Conservation (phyloP, 495 filamentous ascomycete species). For the Lepidopterella palustris region DNA sequence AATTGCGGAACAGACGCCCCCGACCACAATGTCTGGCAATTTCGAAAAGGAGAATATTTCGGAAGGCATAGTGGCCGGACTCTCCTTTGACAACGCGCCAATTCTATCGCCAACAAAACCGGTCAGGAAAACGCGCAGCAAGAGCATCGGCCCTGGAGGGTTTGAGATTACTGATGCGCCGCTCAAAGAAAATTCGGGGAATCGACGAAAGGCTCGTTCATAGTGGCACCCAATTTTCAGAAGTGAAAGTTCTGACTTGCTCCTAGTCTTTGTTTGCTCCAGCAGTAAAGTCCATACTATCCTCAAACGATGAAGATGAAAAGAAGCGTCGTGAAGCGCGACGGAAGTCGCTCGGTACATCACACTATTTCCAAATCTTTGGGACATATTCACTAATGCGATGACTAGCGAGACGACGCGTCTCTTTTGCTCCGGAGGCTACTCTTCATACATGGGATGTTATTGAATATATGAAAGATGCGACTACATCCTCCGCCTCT, state of each 20-base stretch:
- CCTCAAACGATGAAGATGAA: slow-evolving; percentile 60
- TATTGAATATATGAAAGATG: slow-evolving; percentile 79
- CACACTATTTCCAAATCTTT: background rate
- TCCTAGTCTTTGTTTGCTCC: slow-evolving; percentile 49
- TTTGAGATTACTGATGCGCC: slow-evolving; percentile 51
- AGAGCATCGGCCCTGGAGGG: slow-evolving; percentile 89
- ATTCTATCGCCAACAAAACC: slow-evolving; percentile 29
- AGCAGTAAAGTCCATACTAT: slow-evolving; percentile 71
- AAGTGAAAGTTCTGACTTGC: slow-evolving; percentile 8
- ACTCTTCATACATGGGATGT: slow-evolving; percentile 98
- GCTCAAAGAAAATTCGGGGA: slow-evolving; percentile 69
- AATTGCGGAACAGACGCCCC: background rate
- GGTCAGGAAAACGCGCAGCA: slow-evolving; percentile 77
- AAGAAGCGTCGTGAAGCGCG: slow-evolving; percentile 74
- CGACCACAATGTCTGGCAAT: slow-evolving; percentile 20
- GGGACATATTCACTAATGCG: background rate
- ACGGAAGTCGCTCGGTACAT: slow-evolving; percentile 71
- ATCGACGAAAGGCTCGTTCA: slow-evolving; percentile 63
- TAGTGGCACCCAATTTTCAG: background rate
- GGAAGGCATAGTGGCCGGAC: slow-evolving; percentile 17
- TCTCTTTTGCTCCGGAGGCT: slow-evolving; percentile 95
- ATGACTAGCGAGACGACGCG: slow-evolving; percentile 62
- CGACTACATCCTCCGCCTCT: slow-evolving; percentile 74
- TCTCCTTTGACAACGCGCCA: slow-evolving; percentile 15
- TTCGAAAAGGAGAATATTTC: slow-evolving; percentile 29